Evolutionary conservation across 768 basidiomycete genomes (phyloP).

Genomic region (Suillus subaureus): DNA sequence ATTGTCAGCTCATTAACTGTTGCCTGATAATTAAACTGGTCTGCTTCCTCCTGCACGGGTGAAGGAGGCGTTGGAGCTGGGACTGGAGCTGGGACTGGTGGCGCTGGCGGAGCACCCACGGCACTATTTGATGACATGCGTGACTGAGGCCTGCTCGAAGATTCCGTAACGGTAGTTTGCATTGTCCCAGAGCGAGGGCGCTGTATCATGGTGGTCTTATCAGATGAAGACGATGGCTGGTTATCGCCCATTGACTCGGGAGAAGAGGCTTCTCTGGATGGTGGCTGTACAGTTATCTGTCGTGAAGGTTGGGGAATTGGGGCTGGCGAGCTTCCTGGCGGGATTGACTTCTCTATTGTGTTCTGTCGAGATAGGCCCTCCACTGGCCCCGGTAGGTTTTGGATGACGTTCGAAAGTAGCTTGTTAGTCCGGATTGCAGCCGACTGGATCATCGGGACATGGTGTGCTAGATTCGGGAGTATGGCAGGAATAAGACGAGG

Average conservation of each 20-base stretch:
- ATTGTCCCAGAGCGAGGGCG: constrained; percentile 29
- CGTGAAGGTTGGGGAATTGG: constrained; percentile 49
- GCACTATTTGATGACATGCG: constrained; percentile 52
- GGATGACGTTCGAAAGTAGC: constrained; percentile 81
- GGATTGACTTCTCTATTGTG: constrained; percentile 35
- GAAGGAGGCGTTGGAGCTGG: constrained; percentile 32
- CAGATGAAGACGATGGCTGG: constrained; percentile 31
- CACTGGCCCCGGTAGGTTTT: constrained; percentile 75
- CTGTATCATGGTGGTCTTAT: constrained; percentile 38
- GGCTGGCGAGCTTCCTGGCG: constrained; percentile 57
- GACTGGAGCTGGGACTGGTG: constrained; percentile 30
- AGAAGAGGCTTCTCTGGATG: constrained; percentile 49
- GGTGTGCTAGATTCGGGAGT: constrained; percentile 92
- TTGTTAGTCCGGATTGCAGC: constrained; percentile 88
- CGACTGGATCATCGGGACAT: constrained; percentile 83
- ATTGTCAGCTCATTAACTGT: constrained; percentile 92
- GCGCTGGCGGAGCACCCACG: constrained; percentile 36
- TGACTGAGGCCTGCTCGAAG: constrained; percentile 63
- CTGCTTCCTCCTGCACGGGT: constrained; percentile 50
- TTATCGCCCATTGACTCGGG: constrained; percentile 46
- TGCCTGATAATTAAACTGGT: constrained; percentile 88
- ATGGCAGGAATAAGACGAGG: constrained; percentile 92
- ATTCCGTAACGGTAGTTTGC: constrained; percentile 30
- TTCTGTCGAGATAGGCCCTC: constrained; percentile 40
- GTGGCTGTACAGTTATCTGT: constrained; percentile 49